These are phyloP conservation scores for Colletotrichum sp. DNA, from an alignment of 2,329 filamentous ascomycete genomes.

Conservation along the genomic window DNA sequence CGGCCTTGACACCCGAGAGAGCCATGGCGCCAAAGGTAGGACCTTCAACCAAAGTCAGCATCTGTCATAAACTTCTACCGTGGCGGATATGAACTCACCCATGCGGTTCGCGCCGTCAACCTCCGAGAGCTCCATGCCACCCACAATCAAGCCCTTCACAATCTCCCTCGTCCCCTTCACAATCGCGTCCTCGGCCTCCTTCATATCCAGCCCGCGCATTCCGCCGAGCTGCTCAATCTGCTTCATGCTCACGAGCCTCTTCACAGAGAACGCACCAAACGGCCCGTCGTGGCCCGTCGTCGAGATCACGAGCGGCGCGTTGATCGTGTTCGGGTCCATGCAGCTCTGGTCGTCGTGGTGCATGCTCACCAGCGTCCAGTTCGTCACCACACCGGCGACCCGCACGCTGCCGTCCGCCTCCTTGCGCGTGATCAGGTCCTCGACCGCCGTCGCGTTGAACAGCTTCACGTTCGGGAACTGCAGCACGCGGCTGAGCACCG, in stretches of 20 bases:
- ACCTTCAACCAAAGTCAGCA: neutral
- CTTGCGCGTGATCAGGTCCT: conserved; percentile 88
- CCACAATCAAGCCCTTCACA: conserved; percentile 87
- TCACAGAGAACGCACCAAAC: conserved; percentile 89
- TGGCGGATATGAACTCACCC: conserved; percentile 49
- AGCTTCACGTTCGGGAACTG: conserved; percentile 91
- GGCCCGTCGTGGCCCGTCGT: conserved; percentile 92
- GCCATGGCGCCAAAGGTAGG: conserved; percentile 81
- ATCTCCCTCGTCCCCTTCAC: conserved; percentile 91
- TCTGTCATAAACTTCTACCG: neutral
- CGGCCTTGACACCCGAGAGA: conserved; percentile 86
- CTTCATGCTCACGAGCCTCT: conserved; percentile 89
- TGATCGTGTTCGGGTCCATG: conserved; percentile 99
- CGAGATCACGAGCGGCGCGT: conserved; percentile 84
- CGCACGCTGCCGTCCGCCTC: conserved; percentile 59
- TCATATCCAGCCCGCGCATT: conserved; percentile 95
- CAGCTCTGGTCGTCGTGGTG: conserved; percentile 89
- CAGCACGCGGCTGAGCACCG: conserved; percentile 82
- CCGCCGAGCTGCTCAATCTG: conserved; percentile 83
- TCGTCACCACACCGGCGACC: conserved; percentile 89
- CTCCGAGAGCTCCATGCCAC: conserved; percentile 92
- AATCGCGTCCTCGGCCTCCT: conserved; percentile 88
- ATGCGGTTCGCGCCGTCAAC: conserved; percentile 91
- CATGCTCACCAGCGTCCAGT: conserved; percentile 92
- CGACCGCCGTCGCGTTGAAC: conserved; percentile 92